phyloP scores from a whole-genome alignment of 1,139 yeast species.

The Diutina rugosa region DNA sequence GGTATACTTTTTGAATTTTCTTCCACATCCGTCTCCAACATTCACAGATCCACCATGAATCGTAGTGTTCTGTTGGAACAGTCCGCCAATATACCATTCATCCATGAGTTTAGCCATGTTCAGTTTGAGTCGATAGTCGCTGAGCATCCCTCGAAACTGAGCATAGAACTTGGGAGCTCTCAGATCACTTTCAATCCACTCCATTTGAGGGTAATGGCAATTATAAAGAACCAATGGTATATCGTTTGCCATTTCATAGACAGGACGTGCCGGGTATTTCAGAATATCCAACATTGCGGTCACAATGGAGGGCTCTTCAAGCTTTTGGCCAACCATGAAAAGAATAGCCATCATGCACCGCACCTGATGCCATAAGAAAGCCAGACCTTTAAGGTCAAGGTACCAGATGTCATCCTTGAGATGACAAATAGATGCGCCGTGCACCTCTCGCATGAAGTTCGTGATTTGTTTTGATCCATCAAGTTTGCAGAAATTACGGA shows the following conservation, averaged over 20 bases:
- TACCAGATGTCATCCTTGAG: slow-evolving; percentile 39
- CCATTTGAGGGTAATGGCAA: slow-evolving; percentile 62
- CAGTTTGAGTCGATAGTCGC: slow-evolving; percentile 25
- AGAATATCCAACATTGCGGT: slow-evolving; percentile 45
- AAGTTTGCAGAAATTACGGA: slow-evolving; percentile 85
- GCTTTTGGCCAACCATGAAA: slow-evolving; percentile 66
- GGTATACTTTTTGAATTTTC: slow-evolving; percentile 40
- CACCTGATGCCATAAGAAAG: slow-evolving; percentile 97
- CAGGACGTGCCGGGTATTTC: slow-evolving; percentile 57
- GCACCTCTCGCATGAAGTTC: slow-evolving; percentile 51
- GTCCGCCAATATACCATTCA: slow-evolving; percentile 9
- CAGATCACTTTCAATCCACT: slow-evolving; percentile 34
- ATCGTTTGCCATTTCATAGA: slow-evolving; percentile 84
- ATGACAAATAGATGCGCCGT: slow-evolving; percentile 35
- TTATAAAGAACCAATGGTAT: slow-evolving; percentile 82
- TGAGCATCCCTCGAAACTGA: slow-evolving; percentile 14
- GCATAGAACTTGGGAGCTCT: slow-evolving; percentile 13
- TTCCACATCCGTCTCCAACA: slow-evolving; percentile 64
- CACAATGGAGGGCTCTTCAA: slow-evolving; percentile 51
- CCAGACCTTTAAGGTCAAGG: slow-evolving; percentile 75
- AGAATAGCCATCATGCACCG: slow-evolving; percentile 86
- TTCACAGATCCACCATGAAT: slow-evolving; percentile 27
- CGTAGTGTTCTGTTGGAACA: background rate
- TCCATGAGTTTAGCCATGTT: slow-evolving; percentile 20
- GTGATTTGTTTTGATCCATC: slow-evolving; percentile 91